phyloP scores from a whole-genome alignment of 768 basidiomycete species.

The Rhodotorula graminis region DNA sequence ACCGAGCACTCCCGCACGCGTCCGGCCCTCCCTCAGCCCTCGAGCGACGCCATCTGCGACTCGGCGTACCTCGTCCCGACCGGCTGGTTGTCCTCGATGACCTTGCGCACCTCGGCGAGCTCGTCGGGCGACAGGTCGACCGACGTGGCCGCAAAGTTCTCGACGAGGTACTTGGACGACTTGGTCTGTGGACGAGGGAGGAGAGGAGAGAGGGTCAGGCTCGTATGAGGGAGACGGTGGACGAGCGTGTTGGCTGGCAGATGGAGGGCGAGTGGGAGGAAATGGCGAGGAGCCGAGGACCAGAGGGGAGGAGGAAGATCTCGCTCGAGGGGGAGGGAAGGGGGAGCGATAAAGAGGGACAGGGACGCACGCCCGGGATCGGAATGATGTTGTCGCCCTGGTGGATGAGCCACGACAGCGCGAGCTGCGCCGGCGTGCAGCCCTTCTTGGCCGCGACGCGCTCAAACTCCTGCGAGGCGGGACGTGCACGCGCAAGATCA shows the following conservation, averaged over 20 bases:
- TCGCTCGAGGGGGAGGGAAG: background rate
- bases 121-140: conserved; percentile 52
- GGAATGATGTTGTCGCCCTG: conserved; percentile 44
- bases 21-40: background rate
- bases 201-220: too few species aligned
- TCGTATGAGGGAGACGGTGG: too few species aligned
- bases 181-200: conserved; percentile 36
- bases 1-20: too few species aligned
- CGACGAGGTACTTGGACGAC: conserved; percentile 51
- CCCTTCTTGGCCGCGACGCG: conserved; percentile 47
- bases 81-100: conserved; percentile 48
- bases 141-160: conserved; percentile 52
- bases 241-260: too few species aligned
- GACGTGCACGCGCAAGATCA: conserved; percentile 40
- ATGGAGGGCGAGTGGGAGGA: too few species aligned
- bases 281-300: too few species aligned
- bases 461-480: conserved; percentile 44
- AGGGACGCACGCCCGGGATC: conserved; percentile 40
- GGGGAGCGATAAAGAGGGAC: conserved; percentile 25
- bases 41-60: background rate
- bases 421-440: conserved; percentile 48
- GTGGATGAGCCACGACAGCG: conserved; percentile 48
- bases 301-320: background rate
- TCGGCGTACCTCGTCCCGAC: conserved; percentile 50
- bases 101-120: conserved; percentile 48